phyloP scores from a whole-genome alignment of 2,329 filamentous ascomycete genomes.

The Pezicula neosporulosa region DNA sequence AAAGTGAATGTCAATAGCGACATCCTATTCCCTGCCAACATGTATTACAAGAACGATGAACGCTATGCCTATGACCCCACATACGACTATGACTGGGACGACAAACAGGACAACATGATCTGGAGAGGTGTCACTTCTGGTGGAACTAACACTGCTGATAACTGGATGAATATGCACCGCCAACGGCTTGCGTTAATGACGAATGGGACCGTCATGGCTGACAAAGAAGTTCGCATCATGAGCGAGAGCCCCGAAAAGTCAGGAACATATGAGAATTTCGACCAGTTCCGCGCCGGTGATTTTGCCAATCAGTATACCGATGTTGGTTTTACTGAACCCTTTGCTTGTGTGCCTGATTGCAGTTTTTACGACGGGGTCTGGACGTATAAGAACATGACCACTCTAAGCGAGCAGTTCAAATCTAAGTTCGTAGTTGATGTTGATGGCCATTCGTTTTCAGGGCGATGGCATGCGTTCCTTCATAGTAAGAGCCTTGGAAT shows the following conservation, averaged over 20 bases:
- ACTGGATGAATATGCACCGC: conserved; percentile 52
- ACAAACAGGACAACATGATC: conserved; percentile 52
- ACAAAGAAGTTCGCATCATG: conserved; percentile 32
- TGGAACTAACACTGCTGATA: conserved; percentile 44
- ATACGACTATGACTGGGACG: conserved; percentile 54
- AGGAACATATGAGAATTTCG: conserved; percentile 35
- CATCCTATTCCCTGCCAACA: conserved; percentile 60
- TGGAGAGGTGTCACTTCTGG: conserved; percentile 67
- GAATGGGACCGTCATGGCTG: conserved; percentile 44
- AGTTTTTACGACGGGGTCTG: conserved; percentile 44
- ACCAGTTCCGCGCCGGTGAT: conserved; percentile 37
- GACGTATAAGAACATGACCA: conserved; percentile 49
- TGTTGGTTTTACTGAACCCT: conserved; percentile 32
- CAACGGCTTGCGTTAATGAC: conserved; percentile 55
- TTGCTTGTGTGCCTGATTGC: conserved; percentile 41
- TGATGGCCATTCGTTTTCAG: conserved; percentile 71
- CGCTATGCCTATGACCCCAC: conserved; percentile 54
- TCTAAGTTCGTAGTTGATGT: conserved; percentile 72
- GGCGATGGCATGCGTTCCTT: conserved; percentile 67
- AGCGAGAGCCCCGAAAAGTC: conserved; percentile 29
- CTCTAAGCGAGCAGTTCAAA: conserved; percentile 52
- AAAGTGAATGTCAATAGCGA: conserved; percentile 62
- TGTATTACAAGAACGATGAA: conserved; percentile 57
- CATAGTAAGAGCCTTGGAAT: conserved; percentile 67
- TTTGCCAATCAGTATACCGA: conserved; percentile 29